Percentiles rank a stretch among this genome's conserved stretches.
Conservation (phyloP, 164 flowering plant species). For the Nymphaea thermarum region DNA sequence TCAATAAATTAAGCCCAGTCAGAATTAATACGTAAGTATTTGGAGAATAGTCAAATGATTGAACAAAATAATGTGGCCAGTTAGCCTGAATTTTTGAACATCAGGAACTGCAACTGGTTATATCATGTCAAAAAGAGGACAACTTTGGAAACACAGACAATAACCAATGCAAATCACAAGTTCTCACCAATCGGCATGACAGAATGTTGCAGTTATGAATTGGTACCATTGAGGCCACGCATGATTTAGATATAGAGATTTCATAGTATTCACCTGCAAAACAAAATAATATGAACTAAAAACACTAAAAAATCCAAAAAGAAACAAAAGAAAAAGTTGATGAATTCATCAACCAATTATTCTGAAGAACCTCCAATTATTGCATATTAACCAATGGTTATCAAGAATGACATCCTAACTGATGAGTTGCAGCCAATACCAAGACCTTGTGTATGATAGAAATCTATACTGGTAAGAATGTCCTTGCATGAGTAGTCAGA, state of each 20-base stretch:
- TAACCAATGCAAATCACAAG: background rate
- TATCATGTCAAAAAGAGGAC: background rate
- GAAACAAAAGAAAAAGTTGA: no score
- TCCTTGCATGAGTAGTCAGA: no score
- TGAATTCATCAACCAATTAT: no score
- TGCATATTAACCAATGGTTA: no score
- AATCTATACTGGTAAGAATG: no score
- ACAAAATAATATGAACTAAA: no score
- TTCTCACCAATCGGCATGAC: slow-evolving; percentile 93
- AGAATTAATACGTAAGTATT: background rate
- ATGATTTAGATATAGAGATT: slow-evolving; percentile 69
- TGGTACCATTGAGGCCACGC: slow-evolving; percentile 84
- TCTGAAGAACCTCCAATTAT: no score
- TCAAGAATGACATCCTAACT: no score
- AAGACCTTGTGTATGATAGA: no score
- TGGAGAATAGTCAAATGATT: background rate
- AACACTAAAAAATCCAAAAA: no score
- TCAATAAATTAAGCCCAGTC: slow-evolving; percentile 2
- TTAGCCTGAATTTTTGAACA: background rate
- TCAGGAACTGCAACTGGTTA: background rate
- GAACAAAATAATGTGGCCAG: background rate
- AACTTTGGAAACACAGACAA: background rate
- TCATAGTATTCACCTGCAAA: slow-evolving; percentile 46
- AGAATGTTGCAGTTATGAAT: slow-evolving; percentile 85
- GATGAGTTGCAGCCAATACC: no score